These are phyloP conservation scores for Pyrenochaeta sp. DNA, from an alignment of 2,329 filamentous ascomycete genomes.

Conservation along the genomic window DNA sequence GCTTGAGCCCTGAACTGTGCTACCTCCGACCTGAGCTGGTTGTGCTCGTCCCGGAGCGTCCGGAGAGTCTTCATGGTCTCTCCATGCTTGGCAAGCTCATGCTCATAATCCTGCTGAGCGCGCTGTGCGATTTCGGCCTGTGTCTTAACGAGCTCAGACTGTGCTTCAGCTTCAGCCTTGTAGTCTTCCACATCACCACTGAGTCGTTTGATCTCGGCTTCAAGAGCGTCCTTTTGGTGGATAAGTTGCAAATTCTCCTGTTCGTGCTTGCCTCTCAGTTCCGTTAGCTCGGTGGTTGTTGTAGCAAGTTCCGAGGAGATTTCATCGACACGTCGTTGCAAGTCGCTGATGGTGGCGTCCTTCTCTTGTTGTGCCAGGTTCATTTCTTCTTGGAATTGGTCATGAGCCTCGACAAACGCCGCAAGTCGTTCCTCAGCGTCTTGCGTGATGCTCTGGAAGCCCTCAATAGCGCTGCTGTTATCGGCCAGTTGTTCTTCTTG, in stretches of 20 bases:
- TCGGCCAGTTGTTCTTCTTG: conserved; percentile 79
- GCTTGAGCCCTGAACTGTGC: conserved; percentile 79
- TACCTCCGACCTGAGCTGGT: conserved; percentile 80
- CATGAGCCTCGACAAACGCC: conserved; percentile 78
- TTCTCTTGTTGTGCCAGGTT: conserved; percentile 78
- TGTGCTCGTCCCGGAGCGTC: conserved; percentile 78
- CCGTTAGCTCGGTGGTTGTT: conserved; percentile 82
- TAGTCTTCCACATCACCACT: conserved; percentile 86
- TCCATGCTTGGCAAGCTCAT: conserved; percentile 91
- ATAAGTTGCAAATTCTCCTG: conserved; percentile 75
- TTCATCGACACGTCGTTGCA: conserved; percentile 84
- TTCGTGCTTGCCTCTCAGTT: conserved; percentile 79
- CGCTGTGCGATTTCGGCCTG: conserved; percentile 93
- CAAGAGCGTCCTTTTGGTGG: conserved; percentile 81
- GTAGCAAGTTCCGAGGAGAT: conserved; percentile 81
- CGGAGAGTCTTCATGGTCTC: conserved; percentile 90
- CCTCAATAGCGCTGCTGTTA: conserved; percentile 80
- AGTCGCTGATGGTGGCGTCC: conserved; percentile 78
- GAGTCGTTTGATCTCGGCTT: conserved; percentile 79
- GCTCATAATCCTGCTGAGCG: conserved; percentile 94
- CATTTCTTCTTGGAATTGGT: conserved; percentile 76
- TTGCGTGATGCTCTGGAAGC: conserved; percentile 89
- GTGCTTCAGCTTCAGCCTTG: conserved; percentile 78
- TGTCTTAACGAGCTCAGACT: conserved; percentile 89
- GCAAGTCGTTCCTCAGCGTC: conserved; percentile 86